phyloP scores from a whole-genome alignment of 805 yeast genomes.

The Metschnikowia lochheadii region DNA sequence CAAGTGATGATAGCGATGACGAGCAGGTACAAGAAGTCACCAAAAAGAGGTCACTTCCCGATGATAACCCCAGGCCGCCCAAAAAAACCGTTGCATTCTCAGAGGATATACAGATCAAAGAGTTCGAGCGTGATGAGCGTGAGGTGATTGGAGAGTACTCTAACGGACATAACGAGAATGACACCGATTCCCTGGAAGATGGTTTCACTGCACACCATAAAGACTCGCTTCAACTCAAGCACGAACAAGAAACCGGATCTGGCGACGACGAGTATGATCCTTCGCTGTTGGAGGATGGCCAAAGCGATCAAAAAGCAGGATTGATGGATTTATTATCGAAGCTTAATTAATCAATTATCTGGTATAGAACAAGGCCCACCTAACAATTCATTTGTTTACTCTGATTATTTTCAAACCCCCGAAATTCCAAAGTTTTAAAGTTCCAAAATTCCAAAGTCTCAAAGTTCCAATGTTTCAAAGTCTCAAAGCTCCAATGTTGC shows the following conservation, averaged over 20 bases:
- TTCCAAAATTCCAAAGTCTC: too few relatives aligned
- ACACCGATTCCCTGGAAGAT: conserved; percentile 11
- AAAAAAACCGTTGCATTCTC: conserved; percentile 39
- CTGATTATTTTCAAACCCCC: too few relatives aligned
- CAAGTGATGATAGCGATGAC: conserved; percentile 16
- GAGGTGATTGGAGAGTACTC: conserved; percentile 15
- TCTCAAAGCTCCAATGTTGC: too few relatives aligned
- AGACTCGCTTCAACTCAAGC: conserved; percentile 31
- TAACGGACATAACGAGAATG: conserved; percentile 13
- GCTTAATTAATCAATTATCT: conserved; percentile 2
- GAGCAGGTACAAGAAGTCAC: conserved; percentile 5
- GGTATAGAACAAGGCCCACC: neutral
- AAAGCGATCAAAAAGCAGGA: conserved; percentile 9
- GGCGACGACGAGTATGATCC: conserved; percentile 12
- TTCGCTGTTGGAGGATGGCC: neutral
- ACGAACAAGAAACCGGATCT: conserved; percentile 11
- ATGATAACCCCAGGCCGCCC: conserved; percentile 8
- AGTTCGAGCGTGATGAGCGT: conserved; percentile 37
- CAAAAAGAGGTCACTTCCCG: conserved; percentile 1
- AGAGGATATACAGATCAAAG: conserved; percentile 40
- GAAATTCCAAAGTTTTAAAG: too few relatives aligned
- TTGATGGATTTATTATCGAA: conserved; percentile 17
- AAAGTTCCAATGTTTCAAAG: too few relatives aligned
- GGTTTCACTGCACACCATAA: conserved; percentile 25
- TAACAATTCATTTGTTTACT: too few relatives aligned